Conservation (phyloP, 495 filamentous ascomycete species). For the Daldinia decipiens region DNA sequence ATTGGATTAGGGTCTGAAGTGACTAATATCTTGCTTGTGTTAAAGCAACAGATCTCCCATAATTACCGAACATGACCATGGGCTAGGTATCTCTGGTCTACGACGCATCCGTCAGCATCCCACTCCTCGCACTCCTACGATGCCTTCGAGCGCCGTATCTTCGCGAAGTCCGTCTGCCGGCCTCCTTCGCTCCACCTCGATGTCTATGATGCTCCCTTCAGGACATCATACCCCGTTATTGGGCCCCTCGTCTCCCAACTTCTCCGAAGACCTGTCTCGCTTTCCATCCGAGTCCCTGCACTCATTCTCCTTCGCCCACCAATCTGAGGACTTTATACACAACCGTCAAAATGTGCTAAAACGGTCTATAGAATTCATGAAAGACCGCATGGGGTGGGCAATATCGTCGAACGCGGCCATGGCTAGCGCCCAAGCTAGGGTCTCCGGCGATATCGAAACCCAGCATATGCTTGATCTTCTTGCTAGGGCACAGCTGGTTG, state of each 20-base stretch:
- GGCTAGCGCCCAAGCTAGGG: slow-evolving; percentile 81
- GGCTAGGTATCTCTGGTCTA: slow-evolving; percentile 76
- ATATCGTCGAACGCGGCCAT: slow-evolving; percentile 66
- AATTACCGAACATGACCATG: slow-evolving; percentile 68
- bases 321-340: slow-evolving; percentile 90
- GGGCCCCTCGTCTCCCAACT: slow-evolving; percentile 73
- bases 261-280: slow-evolving; percentile 86
- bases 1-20: slow-evolving; percentile 16
- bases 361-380: slow-evolving; percentile 96
- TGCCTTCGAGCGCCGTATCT: slow-evolving; percentile 64
- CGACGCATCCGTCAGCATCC: slow-evolving; percentile 88
- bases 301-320: slow-evolving; percentile 98
- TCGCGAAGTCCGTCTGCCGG: slow-evolving; percentile 71
- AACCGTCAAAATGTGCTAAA: slow-evolving; percentile 94
- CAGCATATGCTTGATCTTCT: slow-evolving; percentile 92
- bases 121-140: slow-evolving; percentile 69
- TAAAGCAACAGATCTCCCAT: slow-evolving; percentile 57
- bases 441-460: slow-evolving; percentile 83
- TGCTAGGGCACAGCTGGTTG: slow-evolving; percentile 77
- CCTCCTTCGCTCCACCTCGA: slow-evolving; percentile 70
- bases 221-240: slow-evolving; percentile 57
- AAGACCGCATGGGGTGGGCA: slow-evolving; percentile 87
- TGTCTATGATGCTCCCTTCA: slow-evolving; percentile 62
- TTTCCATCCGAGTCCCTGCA: slow-evolving; percentile 97
- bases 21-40: slow-evolving; percentile 40